These are phyloP conservation scores for Didymella lethalis DNA, from an alignment of 2,329 filamentous ascomycete genomes.

Conservation along the genomic window DNA sequence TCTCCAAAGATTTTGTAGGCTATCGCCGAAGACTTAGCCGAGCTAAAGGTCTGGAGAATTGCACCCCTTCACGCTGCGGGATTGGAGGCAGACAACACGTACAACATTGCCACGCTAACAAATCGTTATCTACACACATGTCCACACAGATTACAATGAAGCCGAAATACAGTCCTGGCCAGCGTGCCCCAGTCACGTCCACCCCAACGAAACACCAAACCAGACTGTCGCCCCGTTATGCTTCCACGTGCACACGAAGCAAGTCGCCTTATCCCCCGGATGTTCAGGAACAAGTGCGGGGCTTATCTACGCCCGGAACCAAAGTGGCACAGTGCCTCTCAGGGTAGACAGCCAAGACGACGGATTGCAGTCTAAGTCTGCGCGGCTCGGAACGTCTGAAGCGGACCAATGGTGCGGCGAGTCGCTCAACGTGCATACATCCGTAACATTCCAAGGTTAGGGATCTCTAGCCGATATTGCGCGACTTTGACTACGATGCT, in stretches of 20 bases:
- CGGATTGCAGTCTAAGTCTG: neutral
- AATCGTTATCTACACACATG: too few species aligned
- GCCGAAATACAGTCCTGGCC: neutral
- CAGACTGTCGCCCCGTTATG: neutral
- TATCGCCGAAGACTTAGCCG: too few species aligned
- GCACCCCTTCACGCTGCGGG: too few species aligned
- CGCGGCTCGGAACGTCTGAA: slow-evolving; percentile 3
- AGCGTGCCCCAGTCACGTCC: neutral
- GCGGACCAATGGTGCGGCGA: slow-evolving; percentile 2
- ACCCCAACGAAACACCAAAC: neutral
- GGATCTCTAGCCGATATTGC: neutral
- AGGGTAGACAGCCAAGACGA: neutral
- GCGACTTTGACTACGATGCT: neutral
- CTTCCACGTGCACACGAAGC: neutral
- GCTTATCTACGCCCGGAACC: neutral
- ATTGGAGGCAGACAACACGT: neutral
- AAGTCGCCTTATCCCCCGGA: neutral
- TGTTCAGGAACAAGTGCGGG: slow-evolving; percentile 9
- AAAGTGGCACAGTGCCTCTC: slow-evolving; percentile 1
- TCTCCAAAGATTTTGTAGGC: too few species aligned
- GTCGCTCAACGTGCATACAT: slow-evolving; percentile 2
- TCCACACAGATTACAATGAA: neutral
- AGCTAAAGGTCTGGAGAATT: too few species aligned
- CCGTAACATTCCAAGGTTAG: too few species aligned
- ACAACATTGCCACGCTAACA: neutral